Conservation (phyloP, 2,329 filamentous ascomycete species). For the Diplodia mutila region DNA sequence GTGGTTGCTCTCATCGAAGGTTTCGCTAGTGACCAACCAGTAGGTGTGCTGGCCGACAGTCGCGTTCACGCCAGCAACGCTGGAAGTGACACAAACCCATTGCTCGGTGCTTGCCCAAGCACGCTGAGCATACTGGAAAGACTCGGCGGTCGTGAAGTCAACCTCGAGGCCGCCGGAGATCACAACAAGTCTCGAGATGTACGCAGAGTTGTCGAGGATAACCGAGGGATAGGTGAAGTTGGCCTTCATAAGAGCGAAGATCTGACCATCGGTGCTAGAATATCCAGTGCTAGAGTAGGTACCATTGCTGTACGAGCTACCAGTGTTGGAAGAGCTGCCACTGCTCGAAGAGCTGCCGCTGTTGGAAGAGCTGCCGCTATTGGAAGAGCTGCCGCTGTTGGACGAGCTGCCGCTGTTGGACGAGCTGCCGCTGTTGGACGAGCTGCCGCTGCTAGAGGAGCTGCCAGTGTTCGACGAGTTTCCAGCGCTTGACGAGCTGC, state of each 20-base stretch:
- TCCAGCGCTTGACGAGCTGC: background rate
- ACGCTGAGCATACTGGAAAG: conserved; percentile 1
- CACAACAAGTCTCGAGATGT: background rate
- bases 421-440: background rate
- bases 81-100: conserved; percentile 2
- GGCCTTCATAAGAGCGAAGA: conserved; percentile 8
- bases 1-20: background rate
- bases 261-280: background rate
- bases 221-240: conserved; percentile 14
- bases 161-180: background rate
- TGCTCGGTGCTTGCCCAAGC: background rate
- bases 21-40: background rate
- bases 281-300: background rate
- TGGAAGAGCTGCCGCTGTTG: too few species aligned
- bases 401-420: background rate
- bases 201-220: conserved; percentile 12
- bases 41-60: background rate
- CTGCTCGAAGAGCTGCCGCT: background rate
- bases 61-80: background rate
- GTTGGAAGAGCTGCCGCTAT: background rate
- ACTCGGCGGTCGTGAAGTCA: background rate
- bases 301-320: background rate
- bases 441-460: background rate
- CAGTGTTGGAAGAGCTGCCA: background rate
- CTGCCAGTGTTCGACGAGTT: background rate